phyloP scores from a whole-genome alignment of 1,139 yeast genomes.

The Dujonia santamariae region DNA sequence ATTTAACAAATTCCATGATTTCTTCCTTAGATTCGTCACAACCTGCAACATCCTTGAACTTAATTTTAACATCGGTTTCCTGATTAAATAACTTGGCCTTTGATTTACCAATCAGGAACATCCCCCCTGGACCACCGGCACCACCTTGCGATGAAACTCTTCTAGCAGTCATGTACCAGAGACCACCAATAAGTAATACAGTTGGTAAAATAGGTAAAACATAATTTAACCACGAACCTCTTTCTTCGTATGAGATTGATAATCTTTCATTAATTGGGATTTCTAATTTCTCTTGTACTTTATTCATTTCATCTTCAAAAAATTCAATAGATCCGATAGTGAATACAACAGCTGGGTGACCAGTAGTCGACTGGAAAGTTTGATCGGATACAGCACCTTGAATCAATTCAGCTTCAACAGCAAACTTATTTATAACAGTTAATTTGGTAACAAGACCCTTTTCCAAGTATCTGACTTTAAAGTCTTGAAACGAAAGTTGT shows the following conservation, averaged over 20 bases:
- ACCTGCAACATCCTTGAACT: conserved; percentile 80
- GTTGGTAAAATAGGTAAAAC: conserved; percentile 67
- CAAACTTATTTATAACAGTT: conserved; percentile 69
- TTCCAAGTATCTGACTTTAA: conserved; percentile 76
- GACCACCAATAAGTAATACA: conserved; percentile 64
- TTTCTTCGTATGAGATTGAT: conserved; percentile 63
- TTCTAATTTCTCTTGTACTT: conserved; percentile 58
- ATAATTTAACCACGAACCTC: conserved; percentile 55
- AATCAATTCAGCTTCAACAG: conserved; percentile 74
- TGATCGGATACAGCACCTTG: conserved; percentile 51
- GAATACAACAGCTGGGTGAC: conserved; percentile 51
- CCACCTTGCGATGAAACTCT: conserved; percentile 47
- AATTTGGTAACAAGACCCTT: conserved; percentile 79
- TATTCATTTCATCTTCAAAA: conserved; percentile 66
- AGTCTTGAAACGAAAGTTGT: conserved; percentile 84
- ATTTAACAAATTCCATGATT: conserved; percentile 80
- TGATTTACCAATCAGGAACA: conserved; percentile 62
- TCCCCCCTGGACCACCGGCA: conserved; percentile 53
- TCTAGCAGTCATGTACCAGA: conserved; percentile 64
- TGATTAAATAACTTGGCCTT: conserved; percentile 71
- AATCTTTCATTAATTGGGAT: conserved; percentile 59
- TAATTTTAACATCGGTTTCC: conserved; percentile 67
- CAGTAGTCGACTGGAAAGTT: conserved; percentile 33
- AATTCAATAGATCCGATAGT: conserved; percentile 72
- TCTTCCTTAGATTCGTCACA: conserved; percentile 82